Conservation (phyloP, 345 rosid genomes). For the Crucihimalaya himalaica region DNA sequence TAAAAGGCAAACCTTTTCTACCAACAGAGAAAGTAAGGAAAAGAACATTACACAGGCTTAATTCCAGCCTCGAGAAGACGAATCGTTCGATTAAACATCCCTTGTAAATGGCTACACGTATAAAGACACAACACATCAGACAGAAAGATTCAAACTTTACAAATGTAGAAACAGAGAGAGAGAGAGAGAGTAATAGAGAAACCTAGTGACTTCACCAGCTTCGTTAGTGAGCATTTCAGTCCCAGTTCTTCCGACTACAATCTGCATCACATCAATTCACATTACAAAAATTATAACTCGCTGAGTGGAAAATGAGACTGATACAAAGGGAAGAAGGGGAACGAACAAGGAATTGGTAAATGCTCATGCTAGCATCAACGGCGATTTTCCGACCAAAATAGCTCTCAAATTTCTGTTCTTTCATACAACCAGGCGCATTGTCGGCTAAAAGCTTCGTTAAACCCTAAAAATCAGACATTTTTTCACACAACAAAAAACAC, state of each 20-base stretch:
- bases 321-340: not conserved
- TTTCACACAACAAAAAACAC: not conserved
- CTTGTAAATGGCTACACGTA: slow-evolving; percentile 76
- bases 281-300: not conserved
- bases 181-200: not conserved
- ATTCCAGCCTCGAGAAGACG: slow-evolving; percentile 97
- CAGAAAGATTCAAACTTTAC: not conserved
- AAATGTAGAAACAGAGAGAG: not conserved
- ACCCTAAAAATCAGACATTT: slow-evolving; percentile 54
- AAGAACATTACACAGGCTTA: slow-evolving; percentile 73
- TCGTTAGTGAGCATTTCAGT: slow-evolving; percentile 91
- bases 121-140: not conserved
- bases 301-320: not conserved
- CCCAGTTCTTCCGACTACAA: slow-evolving; percentile 91
- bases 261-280: slow-evolving; percentile 47
- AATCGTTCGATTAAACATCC: slow-evolving; percentile 90
- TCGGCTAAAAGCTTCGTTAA: slow-evolving; percentile 96
- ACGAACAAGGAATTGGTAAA: slow-evolving; percentile 89
- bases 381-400: slow-evolving; percentile 93
- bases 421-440: slow-evolving; percentile 85
- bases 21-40: slow-evolving; percentile 9
- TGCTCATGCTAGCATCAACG: slow-evolving; percentile 99
- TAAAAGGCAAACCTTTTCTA: not conserved
- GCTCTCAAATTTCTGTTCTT: slow-evolving; percentile 92
- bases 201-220: slow-evolving; percentile 99